Evolutionary conservation across 2,329 filamentous ascomycete species (phyloP).

Genomic region (Atkinsonella hypoxylon): DNA sequence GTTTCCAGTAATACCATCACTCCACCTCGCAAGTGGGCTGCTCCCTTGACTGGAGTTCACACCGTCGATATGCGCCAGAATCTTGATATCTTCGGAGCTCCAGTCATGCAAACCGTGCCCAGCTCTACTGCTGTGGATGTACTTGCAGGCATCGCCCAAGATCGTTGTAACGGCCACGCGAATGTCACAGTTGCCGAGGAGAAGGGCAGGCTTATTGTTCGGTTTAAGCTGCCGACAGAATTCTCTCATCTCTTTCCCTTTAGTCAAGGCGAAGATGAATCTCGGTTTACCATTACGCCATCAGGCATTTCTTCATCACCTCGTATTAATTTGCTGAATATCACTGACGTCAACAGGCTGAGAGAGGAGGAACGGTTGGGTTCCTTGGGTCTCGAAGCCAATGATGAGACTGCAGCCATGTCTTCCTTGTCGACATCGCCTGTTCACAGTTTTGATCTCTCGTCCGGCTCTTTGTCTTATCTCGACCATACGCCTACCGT

Average conservation of each 20-base stretch:
- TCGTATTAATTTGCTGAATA: conserved; percentile 8
- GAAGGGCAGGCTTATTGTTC: conserved; percentile 21
- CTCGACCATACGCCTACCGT: not conserved
- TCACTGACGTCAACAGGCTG: not conserved
- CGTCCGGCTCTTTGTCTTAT: not conserved
- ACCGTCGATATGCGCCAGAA: conserved; percentile 24
- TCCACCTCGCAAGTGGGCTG: not conserved
- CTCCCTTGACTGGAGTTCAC: conserved; percentile 14
- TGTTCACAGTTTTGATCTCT: not conserved
- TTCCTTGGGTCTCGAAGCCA: not conserved
- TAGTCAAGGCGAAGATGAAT: conserved; percentile 18
- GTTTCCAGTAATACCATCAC: conserved; percentile 3
- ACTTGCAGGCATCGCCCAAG: conserved; percentile 17
- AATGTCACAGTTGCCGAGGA: conserved; percentile 18
- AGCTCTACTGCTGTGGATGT: conserved; percentile 11
- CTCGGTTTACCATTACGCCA: conserved; percentile 13
- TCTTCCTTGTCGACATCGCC: conserved; percentile 1
- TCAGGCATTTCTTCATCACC: conserved; percentile 15
- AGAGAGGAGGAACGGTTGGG: not conserved
- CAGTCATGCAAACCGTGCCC: conserved; percentile 7
- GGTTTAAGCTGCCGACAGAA: conserved; percentile 25
- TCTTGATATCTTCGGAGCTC: conserved; percentile 22
- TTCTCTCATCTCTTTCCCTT: conserved; percentile 19
- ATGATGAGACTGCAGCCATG: conserved; percentile 3
- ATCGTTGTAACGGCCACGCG: conserved; percentile 17